A percentile compares a stretch with the other conserved stretches of the same genome.
phyloP scores from a whole-genome alignment of 768 basidiomycete species.

The Lepiota venenata region DNA sequence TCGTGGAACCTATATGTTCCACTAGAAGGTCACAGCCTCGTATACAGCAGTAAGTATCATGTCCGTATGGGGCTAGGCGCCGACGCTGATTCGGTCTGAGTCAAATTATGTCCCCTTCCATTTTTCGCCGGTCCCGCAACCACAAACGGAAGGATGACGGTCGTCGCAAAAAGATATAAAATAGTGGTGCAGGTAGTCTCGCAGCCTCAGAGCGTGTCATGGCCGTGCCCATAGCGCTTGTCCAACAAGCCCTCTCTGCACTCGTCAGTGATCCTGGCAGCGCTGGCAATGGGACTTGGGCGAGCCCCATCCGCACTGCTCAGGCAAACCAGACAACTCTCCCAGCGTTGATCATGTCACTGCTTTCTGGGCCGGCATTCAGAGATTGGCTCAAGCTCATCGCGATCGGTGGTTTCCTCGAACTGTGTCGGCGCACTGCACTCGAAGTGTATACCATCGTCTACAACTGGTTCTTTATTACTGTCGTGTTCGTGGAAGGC shows the following conservation, averaged over 20 bases:
- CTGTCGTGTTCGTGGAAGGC: conserved; percentile 54
- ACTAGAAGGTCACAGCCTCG: too few species aligned
- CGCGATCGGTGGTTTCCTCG: conserved; percentile 58
- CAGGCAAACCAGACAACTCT: conserved; percentile 15
- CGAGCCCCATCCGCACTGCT: not conserved
- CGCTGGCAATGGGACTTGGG: conserved; percentile 13
- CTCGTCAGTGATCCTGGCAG: conserved; percentile 1
- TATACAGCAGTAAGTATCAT: too few species aligned
- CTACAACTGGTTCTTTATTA: conserved; percentile 56
- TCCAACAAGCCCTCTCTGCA: conserved; percentile 21
- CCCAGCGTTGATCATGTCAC: conserved; percentile 35
- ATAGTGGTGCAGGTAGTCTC: too few species aligned
- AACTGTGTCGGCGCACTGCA: conserved; percentile 49
- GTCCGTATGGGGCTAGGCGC: too few species aligned
- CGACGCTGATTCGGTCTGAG: too few species aligned
- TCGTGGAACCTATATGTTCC: too few species aligned
- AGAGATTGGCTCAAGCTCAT: conserved; percentile 65
- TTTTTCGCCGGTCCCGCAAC: too few species aligned
- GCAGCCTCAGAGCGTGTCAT: not conserved
- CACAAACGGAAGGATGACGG: too few species aligned
- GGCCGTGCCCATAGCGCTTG: conserved; percentile 2
- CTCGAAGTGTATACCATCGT: conserved; percentile 39
- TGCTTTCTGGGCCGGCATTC: conserved; percentile 53
- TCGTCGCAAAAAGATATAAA: too few species aligned
- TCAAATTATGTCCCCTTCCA: too few species aligned